Evolutionary conservation across 176 grass and related monocot species (phyloP).

Genomic region (Juncus effusus): DNA sequence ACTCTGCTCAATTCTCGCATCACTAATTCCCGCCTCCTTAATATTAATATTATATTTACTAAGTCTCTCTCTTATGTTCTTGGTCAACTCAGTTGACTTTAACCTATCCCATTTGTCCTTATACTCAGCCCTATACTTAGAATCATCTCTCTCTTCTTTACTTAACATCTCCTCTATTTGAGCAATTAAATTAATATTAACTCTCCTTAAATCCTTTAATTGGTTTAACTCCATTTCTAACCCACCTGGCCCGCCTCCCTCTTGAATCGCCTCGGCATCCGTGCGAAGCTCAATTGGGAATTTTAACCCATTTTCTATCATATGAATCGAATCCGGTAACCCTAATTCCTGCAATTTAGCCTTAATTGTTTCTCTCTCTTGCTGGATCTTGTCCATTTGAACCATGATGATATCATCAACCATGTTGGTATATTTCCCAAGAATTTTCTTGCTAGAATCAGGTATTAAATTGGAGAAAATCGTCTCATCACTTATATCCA

Average conservation of each 20-base stretch:
- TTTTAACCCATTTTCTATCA: conserved; percentile 34
- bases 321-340: conserved; percentile 29
- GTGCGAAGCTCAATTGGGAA: conserved; percentile 29
- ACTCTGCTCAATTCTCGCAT: conserved; percentile 23
- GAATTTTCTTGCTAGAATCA: conserved; percentile 24
- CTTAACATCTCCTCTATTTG: conserved; percentile 36
- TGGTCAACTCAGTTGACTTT: conserved; percentile 29
- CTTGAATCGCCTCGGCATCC: conserved; percentile 32
- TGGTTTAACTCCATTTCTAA: conserved; percentile 35
- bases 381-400: conserved; percentile 30
- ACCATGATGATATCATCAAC: conserved; percentile 27
- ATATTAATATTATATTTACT: conserved; percentile 33
- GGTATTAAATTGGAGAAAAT: conserved; percentile 36
- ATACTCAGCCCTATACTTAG: conserved; percentile 30
- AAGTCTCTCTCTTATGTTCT: conserved; percentile 30
- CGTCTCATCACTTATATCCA: conserved; percentile 33
- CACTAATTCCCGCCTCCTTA: conserved; percentile 34
- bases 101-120: conserved; percentile 28
- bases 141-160: conserved; percentile 35
- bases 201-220: conserved; percentile 39
- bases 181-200: conserved; percentile 34
- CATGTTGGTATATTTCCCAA: conserved; percentile 37
- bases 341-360: conserved; percentile 37
- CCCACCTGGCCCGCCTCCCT: conserved; percentile 33
- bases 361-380: conserved; percentile 25